These are phyloP conservation scores for Lasiodiplodia gonubiensis DNA, from an alignment of 2,329 filamentous ascomycete genomes.

Conservation along the genomic window DNA sequence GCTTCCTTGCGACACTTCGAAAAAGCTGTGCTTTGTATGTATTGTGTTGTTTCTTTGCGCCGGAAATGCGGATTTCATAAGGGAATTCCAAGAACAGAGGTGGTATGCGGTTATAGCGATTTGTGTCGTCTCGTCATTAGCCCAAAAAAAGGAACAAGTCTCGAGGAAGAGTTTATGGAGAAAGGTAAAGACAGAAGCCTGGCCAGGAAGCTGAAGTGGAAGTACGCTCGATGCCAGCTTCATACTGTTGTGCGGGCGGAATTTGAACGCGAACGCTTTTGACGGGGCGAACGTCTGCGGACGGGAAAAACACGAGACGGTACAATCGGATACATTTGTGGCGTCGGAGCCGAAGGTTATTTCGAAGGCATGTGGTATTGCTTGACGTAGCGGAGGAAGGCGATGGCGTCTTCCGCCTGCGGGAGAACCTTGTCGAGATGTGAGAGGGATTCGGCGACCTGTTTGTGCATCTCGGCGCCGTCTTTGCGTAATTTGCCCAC, in stretches of 20 bases:
- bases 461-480: constrained; percentile 4
- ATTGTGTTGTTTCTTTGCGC: constrained; percentile 11
- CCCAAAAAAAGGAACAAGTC: constrained; percentile 18
- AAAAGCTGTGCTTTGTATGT: constrained; percentile 2
- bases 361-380: constrained; percentile 18
- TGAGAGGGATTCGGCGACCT: constrained; percentile 7
- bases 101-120: not conserved
- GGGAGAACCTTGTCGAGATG: constrained; percentile 20
- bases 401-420: constrained; percentile 24
- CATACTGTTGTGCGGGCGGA: not conserved
- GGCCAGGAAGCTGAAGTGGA: not conserved
- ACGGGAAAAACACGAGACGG: not conserved
- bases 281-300: not conserved
- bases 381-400: constrained; percentile 28
- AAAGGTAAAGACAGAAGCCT: not conserved
- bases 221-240: not conserved
- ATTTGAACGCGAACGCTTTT: not conserved
- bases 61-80: constrained; percentile 20
- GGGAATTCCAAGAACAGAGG: constrained; percentile 3
- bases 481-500: constrained; percentile 11
- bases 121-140: constrained; percentile 23
- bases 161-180: not conserved
- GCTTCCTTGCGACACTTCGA: constrained; percentile 7
- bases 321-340: not conserved
- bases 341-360: not conserved